phyloP scores from a whole-genome alignment of 225 moss, liverwort and hornwort genomes.

The Bryum argenteum region DNA sequence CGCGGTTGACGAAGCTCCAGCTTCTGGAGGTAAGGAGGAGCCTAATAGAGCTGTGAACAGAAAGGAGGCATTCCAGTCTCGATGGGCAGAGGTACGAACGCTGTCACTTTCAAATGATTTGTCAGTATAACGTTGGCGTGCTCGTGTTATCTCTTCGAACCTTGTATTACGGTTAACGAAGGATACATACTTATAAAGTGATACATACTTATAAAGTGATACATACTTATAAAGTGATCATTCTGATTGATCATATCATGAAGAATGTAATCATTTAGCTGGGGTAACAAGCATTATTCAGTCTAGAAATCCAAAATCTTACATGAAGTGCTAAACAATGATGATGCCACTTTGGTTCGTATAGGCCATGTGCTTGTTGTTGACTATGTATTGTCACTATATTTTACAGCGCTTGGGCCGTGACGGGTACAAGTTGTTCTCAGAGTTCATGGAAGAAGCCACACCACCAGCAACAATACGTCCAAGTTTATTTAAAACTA shows the following conservation, averaged over 20 bases:
- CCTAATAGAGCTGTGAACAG: slow-evolving; percentile 22
- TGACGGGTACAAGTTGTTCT: slow-evolving; percentile 69
- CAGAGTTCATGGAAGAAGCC: slow-evolving; percentile 63
- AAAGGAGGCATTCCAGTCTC: slow-evolving; percentile 52
- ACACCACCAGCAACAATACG: slow-evolving; percentile 66
- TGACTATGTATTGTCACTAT: neutral
- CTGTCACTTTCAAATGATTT: too few species aligned
- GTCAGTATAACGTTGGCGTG: neutral
- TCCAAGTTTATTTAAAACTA: slow-evolving; percentile 57
- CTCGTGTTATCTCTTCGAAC: neutral
- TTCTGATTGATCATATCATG: too few species aligned
- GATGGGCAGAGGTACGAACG: slow-evolving; percentile 64
- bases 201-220: too few species aligned
- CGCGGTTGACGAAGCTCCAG: slow-evolving; percentile 38
- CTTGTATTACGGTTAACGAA: neutral
- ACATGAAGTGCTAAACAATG: too few species aligned
- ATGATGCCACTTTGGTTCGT: too few species aligned
- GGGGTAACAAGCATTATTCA: too few species aligned
- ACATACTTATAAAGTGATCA: too few species aligned
- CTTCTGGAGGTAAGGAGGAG: slow-evolving; percentile 42
- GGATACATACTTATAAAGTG: too few species aligned
- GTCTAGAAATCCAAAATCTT: too few species aligned
- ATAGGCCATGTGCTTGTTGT: too few species aligned
- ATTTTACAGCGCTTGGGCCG: slow-evolving; percentile 51
- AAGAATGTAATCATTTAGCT: too few species aligned